These are phyloP conservation scores for Spatholobus suberectus DNA, from an alignment of 306 rosid genomes.

Conservation along the genomic window DNA sequence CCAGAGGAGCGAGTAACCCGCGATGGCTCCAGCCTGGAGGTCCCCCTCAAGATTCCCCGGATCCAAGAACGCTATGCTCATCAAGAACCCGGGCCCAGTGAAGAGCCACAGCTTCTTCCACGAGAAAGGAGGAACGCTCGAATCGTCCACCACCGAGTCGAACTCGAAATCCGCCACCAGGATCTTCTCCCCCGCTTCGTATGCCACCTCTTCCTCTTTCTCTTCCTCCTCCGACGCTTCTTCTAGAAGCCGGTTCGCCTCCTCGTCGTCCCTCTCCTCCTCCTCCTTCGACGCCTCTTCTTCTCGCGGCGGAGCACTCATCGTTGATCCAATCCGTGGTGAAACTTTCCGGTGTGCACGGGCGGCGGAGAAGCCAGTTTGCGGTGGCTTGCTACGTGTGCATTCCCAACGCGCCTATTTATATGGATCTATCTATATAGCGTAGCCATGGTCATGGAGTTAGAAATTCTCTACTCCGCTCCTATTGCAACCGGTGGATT, in stretches of 20 bases:
- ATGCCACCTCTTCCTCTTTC: conserved; percentile 61
- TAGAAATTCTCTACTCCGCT: not conserved
- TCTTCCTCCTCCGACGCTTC: not conserved
- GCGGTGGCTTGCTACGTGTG: conserved; percentile 36
- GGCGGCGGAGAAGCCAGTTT: conserved; percentile 1
- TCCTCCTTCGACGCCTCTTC: conserved; percentile 48
- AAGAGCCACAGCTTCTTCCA: conserved; percentile 86
- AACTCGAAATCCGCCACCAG: conserved; percentile 56
- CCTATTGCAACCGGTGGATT: not conserved
- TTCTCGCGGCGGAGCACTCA: conserved; percentile 54
- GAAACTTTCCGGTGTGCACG: not conserved
- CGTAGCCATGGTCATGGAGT: not conserved
- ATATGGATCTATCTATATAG: conserved; percentile 31
- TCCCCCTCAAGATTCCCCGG: conserved; percentile 93
- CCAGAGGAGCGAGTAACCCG: conserved; percentile 85
- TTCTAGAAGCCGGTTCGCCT: conserved; percentile 56
- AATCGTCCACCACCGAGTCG: conserved; percentile 46
- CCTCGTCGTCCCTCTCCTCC: conserved; percentile 58
- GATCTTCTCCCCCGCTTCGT: conserved; percentile 79
- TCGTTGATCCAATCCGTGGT: not conserved
- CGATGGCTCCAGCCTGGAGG: conserved; percentile 89
- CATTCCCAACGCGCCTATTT: conserved; percentile 24
- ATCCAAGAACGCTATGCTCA: conserved; percentile 95
- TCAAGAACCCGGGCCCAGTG: conserved; percentile 87
- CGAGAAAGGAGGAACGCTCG: conserved; percentile 64